These are phyloP conservation scores for Trametes coccinea DNA, from an alignment of 768 basidiomycete species.

Conservation along the genomic window DNA sequence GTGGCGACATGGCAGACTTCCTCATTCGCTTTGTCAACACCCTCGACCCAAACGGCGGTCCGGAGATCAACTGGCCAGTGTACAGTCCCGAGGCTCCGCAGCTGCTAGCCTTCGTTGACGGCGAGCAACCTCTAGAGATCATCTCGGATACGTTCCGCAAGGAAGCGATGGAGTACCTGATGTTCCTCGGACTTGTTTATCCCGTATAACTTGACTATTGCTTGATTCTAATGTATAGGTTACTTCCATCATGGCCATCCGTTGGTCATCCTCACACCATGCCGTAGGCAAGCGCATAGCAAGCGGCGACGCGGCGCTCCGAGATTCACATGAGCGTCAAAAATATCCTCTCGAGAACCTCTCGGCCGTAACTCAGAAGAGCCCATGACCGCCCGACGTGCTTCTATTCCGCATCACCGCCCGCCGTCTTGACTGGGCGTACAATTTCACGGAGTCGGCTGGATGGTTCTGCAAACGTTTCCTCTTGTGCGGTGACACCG, in stretches of 20 bases:
- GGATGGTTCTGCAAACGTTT: no score
- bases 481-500: no score
- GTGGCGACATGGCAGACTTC: slow-evolving; percentile 46
- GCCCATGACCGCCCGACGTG: not conserved
- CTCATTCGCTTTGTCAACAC: slow-evolving; percentile 43
- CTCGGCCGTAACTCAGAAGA: not conserved
- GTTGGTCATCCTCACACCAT: no score
- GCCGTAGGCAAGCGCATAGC: no score
- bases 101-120: slow-evolving; percentile 45
- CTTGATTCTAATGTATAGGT: not conserved
- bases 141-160: slow-evolving; percentile 45
- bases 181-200: not conserved
- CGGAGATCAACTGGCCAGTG: slow-evolving; percentile 43
- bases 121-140: slow-evolving; percentile 34
- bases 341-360: not conserved
- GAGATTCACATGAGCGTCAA: not conserved
- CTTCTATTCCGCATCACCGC: not conserved
- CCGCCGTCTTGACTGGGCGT: not conserved
- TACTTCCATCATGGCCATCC: not conserved
- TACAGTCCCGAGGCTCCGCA: slow-evolving; percentile 39
- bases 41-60: slow-evolving; percentile 42
- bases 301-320: not conserved
- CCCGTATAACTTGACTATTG: not conserved
- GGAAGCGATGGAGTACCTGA: slow-evolving; percentile 34
- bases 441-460: no score